Conservation (phyloP, 2,329 filamentous ascomycete species). For the Gaeumannomyces sp. region DNA sequence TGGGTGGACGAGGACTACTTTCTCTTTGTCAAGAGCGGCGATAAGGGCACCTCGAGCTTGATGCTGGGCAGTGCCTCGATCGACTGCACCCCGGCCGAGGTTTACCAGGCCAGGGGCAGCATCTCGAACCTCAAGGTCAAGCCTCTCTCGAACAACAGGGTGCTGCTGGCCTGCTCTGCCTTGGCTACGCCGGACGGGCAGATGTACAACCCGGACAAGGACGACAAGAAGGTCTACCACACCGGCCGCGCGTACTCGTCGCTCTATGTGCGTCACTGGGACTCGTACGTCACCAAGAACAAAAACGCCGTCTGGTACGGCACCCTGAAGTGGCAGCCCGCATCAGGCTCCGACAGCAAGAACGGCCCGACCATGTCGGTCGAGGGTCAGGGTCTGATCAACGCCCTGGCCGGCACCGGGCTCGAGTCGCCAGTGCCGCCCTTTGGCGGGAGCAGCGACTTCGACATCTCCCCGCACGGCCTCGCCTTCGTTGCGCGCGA, state of each 20-base stretch:
- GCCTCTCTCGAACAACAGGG: constrained; percentile 36
- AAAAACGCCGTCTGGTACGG: constrained; percentile 70
- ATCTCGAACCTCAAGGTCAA: constrained; percentile 56
- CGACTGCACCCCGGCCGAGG: constrained; percentile 34
- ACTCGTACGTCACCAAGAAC: constrained; percentile 64
- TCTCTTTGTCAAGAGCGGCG: constrained; percentile 44
- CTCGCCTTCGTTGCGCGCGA: constrained; percentile 68
- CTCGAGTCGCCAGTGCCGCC: constrained; percentile 66
- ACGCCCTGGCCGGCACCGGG: constrained; percentile 54
- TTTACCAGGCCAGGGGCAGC: constrained; percentile 43
- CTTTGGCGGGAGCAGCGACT: constrained; percentile 76
- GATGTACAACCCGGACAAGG: constrained; percentile 59
- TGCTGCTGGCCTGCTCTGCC: constrained; percentile 55
- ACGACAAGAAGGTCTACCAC: constrained; percentile 42
- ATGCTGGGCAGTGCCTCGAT: constrained; percentile 33
- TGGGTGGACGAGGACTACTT: constrained; percentile 69
- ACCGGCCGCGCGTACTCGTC: constrained; percentile 66
- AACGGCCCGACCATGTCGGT: constrained; percentile 33
- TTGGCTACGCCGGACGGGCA: constrained; percentile 62
- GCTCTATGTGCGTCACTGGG: constrained; percentile 79
- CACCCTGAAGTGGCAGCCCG: constrained; percentile 39
- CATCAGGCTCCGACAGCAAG: constrained; percentile 24
- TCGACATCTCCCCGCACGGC: constrained; percentile 62
- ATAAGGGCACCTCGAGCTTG: constrained; percentile 42
- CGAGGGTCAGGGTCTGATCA: constrained; percentile 42